Evolutionary conservation across 257 asterid genomes (phyloP).

Genomic region (Penstemon eatonii): DNA sequence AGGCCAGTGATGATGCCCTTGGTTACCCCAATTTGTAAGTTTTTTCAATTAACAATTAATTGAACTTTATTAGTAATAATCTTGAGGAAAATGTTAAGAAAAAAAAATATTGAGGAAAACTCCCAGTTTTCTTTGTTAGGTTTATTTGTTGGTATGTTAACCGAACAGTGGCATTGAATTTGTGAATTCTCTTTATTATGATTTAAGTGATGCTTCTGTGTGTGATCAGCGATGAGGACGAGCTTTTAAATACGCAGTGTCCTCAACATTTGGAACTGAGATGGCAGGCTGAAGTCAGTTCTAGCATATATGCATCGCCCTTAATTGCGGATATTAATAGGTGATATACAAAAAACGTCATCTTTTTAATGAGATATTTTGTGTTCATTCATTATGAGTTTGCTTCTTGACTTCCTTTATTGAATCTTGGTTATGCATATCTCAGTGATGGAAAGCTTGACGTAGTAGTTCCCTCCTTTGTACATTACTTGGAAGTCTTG

Average conservation of each 20-base stretch:
- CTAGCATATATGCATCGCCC: conserved; percentile 93
- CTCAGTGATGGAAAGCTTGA: conserved; percentile 97
- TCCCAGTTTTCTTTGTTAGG: too few relatives aligned
- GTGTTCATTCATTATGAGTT: background rate
- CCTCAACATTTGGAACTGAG: conserved; percentile 95
- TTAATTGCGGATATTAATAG: conserved; percentile 95
- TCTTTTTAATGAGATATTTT: background rate
- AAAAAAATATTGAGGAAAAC: too few relatives aligned
- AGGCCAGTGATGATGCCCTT: conserved; percentile 88
- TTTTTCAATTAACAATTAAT: background rate
- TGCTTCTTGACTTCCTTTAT: conserved; percentile 11
- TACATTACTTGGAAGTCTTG: conserved; percentile 95
- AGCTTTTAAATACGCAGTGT: conserved; percentile 84
- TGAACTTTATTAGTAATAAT: too few relatives aligned
- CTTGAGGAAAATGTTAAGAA: too few relatives aligned
- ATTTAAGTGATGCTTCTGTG: conserved; percentile 18
- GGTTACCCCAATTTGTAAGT: conserved; percentile 90
- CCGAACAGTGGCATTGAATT: conserved; percentile 12
- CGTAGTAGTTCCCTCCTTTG: conserved; percentile 91
- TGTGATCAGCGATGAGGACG: conserved; percentile 76
- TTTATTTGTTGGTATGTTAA: background rate
- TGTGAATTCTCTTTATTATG: conserved; percentile 12
- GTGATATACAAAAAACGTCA: conserved; percentile 32
- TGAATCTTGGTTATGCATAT: conserved; percentile 21
- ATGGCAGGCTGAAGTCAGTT: conserved; percentile 99